Conservation (phyloP, 139 green algal species). For the Spirogloea muscicola region DNA sequence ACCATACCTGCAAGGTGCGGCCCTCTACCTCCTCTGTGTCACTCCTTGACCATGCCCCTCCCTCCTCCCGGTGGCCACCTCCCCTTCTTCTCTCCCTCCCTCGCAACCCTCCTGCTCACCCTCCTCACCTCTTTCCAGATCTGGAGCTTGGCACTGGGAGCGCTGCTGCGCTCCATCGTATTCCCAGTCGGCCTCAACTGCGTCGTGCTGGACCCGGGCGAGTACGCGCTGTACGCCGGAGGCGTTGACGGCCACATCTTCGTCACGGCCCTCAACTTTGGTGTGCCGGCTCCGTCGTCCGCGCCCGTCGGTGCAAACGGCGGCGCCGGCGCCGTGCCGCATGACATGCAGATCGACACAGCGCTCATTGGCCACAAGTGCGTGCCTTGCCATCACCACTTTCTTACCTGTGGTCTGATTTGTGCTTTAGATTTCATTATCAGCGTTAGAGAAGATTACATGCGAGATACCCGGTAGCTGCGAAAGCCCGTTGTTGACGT, state of each 20-base stretch:
- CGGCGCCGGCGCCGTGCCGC: background rate
- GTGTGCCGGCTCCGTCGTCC: constrained; percentile 51
- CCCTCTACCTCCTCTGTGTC: background rate
- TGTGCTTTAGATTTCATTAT: too few relatives aligned
- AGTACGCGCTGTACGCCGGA: constrained; percentile 74
- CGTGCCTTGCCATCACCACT: too few relatives aligned
- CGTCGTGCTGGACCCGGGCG: constrained; percentile 62
- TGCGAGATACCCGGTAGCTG: too few relatives aligned
- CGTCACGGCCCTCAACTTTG: constrained; percentile 60
- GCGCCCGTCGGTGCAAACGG: too few relatives aligned
- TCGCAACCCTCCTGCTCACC: too few relatives aligned
- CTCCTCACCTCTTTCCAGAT: constrained; percentile 32
- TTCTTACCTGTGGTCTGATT: too few relatives aligned
- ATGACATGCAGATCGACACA: background rate
- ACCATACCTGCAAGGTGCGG: constrained; percentile 66
- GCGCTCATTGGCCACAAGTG: constrained; percentile 1
- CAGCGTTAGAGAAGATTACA: too few relatives aligned
- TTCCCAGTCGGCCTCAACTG: constrained; percentile 62
- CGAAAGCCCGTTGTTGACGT: too few relatives aligned
- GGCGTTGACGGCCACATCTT: constrained; percentile 72
- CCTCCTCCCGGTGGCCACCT: too few relatives aligned
- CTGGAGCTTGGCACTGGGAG: constrained; percentile 46
- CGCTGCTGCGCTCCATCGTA: constrained; percentile 56
- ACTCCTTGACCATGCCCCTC: background rate
- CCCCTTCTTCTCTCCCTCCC: background rate